Percentiles rank a stretch among this genome's conserved stretches.
Evolutionary conservation across 768 basidiomycete genomes (phyloP).

Genomic region (Agaricus blazei): DNA sequence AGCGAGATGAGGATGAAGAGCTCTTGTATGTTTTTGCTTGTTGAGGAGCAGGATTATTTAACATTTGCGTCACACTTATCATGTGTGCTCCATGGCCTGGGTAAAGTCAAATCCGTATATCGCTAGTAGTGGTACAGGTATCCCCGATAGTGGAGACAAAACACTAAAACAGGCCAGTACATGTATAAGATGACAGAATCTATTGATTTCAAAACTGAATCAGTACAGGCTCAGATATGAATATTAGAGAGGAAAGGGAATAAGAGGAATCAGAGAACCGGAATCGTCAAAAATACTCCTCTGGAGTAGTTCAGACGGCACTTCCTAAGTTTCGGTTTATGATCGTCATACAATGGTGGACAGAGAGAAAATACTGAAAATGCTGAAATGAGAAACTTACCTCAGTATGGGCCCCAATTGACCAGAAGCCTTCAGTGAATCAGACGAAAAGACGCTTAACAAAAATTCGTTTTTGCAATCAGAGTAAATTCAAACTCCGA

Average conservation of each 20-base stretch:
- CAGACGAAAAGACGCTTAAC: not conserved
- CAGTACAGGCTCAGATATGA: constrained; percentile 11
- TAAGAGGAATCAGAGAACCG: constrained; percentile 46
- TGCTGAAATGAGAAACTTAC: not conserved
- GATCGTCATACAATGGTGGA: constrained; percentile 32
- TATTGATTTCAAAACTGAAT: not conserved
- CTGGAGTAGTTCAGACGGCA: constrained; percentile 49
- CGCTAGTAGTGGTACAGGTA: not conserved
- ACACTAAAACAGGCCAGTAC: not conserved
- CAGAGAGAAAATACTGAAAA: not conserved
- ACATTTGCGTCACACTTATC: not conserved
- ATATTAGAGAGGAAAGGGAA: constrained; percentile 10
- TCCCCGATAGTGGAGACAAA: not conserved
- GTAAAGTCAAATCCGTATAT: not conserved
- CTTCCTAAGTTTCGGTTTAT: constrained; percentile 50
- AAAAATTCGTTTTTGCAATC: not conserved
- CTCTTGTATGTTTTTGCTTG: not conserved
- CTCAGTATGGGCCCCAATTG: not conserved
- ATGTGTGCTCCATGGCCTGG: not conserved
- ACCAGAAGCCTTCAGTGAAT: not conserved
- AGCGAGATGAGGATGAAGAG: constrained; percentile 3
- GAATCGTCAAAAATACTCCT: constrained; percentile 37
- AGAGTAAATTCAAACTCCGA: no score
- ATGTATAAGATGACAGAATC: not conserved
- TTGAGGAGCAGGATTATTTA: constrained; percentile 4